Evolutionary conservation across 495 filamentous ascomycete species (phyloP).

Genomic region (Aspergillus ostianus): DNA sequence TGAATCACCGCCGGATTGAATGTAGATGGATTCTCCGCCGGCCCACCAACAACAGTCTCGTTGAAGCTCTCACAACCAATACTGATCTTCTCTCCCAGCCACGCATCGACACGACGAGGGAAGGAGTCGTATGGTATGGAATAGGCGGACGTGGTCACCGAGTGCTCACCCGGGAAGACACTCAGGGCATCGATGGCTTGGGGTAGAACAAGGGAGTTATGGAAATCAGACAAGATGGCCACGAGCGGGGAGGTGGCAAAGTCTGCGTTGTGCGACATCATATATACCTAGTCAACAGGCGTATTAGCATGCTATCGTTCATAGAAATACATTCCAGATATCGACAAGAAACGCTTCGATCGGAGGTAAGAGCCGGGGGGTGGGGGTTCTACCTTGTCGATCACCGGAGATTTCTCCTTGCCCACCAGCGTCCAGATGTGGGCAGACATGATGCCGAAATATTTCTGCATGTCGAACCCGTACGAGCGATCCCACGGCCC

Average conservation of each 20-base stretch:
- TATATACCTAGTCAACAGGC: slow-evolving; percentile 15
- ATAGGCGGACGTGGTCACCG: slow-evolving; percentile 31
- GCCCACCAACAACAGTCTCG: slow-evolving; percentile 37
- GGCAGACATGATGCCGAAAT: slow-evolving; percentile 34
- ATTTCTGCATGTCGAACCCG: slow-evolving; percentile 44
- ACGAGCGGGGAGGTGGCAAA: slow-evolving; percentile 39
- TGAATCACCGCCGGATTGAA: slow-evolving; percentile 42
- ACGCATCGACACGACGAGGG: slow-evolving; percentile 39
- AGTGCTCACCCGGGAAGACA: slow-evolving; percentile 36
- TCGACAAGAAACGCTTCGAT: too few relatives aligned
- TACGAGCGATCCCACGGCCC: slow-evolving; percentile 46
- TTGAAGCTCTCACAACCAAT: slow-evolving; percentile 40
- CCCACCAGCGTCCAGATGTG: slow-evolving; percentile 39
- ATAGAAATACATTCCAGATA: too few relatives aligned
- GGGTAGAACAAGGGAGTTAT: slow-evolving; percentile 25
- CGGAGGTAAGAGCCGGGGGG: too few relatives aligned
- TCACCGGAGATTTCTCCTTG: slow-evolving; percentile 26
- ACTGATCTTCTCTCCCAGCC: slow-evolving; percentile 36
- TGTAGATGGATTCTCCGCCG: slow-evolving; percentile 28
- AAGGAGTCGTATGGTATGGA: slow-evolving; percentile 41
- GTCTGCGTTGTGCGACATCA: slow-evolving; percentile 38
- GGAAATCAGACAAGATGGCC: slow-evolving; percentile 29
- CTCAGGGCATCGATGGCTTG: slow-evolving; percentile 20
- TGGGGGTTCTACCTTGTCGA: slow-evolving; percentile 10
- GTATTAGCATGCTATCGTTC: too few relatives aligned